phyloP scores from a whole-genome alignment of 768 basidiomycete species.

The Hortiboletus flavorubellus region DNA sequence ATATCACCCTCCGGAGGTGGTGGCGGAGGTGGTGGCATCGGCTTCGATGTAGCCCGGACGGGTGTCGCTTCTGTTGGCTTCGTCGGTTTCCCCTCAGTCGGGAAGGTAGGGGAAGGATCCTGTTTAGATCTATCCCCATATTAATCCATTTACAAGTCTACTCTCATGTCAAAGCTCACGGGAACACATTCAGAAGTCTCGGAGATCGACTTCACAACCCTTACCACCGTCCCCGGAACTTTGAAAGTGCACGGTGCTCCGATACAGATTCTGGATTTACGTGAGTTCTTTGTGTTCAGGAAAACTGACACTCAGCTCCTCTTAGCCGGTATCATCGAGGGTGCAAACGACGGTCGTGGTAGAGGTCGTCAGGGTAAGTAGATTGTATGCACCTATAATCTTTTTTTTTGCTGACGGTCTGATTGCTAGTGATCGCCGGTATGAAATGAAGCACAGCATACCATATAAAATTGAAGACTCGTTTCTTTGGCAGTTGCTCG shows the following conservation, averaged over 20 bases:
- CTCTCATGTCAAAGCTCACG: constrained; percentile 92
- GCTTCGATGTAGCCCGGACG: constrained; percentile 98
- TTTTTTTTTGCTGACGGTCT: constrained; percentile 5
- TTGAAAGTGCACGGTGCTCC: constrained; percentile 94
- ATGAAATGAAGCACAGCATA: constrained; percentile 25
- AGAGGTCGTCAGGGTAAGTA: constrained; percentile 87
- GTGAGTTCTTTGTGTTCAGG: constrained; percentile 41
- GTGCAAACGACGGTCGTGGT: constrained; percentile 94
- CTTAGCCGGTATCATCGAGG: constrained; percentile 94
- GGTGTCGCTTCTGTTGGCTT: constrained; percentile 97
- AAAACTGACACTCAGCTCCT: constrained; percentile 14
- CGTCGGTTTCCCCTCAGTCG: constrained; percentile 89
- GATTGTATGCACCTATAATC: constrained; percentile 12
- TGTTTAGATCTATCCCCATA: neutral
- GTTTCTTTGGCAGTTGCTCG: constrained; percentile 67
- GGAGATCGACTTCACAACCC: constrained; percentile 94
- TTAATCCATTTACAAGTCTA: constrained; percentile 54
- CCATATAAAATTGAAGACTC: constrained; percentile 6
- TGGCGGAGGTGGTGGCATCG: constrained; percentile 85
- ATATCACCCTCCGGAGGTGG: constrained; percentile 74
- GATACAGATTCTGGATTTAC: constrained; percentile 91
- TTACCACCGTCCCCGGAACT: constrained; percentile 94
- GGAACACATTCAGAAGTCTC: constrained; percentile 97
- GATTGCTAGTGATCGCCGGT: constrained; percentile 69
- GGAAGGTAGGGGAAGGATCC: constrained; percentile 55